Base-by-base conservation (phyloP, 2,329 filamentous ascomycete genomes). In the Aspergillus brasiliensis region DNA sequence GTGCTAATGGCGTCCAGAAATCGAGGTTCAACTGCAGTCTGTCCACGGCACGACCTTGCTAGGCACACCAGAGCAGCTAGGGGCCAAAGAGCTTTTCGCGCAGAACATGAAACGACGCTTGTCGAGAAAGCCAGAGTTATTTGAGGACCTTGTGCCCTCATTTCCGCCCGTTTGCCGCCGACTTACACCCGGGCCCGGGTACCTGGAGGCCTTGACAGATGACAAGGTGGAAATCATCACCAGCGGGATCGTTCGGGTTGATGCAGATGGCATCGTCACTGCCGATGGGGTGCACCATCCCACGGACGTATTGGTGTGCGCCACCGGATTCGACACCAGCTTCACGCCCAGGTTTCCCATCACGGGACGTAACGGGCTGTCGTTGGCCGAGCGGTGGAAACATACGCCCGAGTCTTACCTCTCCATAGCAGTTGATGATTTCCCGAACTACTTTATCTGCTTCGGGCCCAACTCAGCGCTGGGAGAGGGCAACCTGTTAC, bases 191-290 rank as follows among this genome's bases (percentile, higher is more conserved):
- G 80, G 79, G 0, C 75, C 77, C 0, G 78, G 79, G 1, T 82
- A 82, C 58, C 72, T 91, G 2, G 88, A 90, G 69, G 86, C 87
- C 0, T 76, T 90, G 17, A 80, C 81, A 0, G 79, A 84, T 59
- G 81, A 83, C 5, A 88, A 89, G 57, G 86, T 88, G 1, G 79
- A 83, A 3, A 83, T 86, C 61, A 84, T 89, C 66, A 79, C 77
- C 15, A 82, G 80, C 0, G 78, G 75, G 0, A 90, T 90, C 65
- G 77, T 76, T 19, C 78, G 65, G 11, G 64, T 76, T 13, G 68
- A 71, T 25, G 64, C 66, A 21, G 65, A 65, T 1, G 73, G 74
- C 4, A 73, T 78, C 17, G 60, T 73, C 21, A 74, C 71, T 0
- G 70, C 66, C 3, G 75, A 77, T 44, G 74, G 75, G 4, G 67